Conservation (phyloP, 495 filamentous ascomycete species). For the Aspergillus wentii region DNA sequence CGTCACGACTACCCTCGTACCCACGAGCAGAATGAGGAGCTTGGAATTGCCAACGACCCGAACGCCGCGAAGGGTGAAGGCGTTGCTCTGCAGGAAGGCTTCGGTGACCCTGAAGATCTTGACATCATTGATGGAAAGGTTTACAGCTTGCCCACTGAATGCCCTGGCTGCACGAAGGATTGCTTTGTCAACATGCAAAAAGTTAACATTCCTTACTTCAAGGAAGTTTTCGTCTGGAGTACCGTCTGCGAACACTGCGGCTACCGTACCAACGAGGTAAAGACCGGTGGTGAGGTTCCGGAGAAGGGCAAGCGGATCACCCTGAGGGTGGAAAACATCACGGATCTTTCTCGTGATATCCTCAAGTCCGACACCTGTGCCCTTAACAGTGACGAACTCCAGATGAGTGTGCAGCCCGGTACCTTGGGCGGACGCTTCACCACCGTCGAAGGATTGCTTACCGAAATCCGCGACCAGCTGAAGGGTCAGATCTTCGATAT, state of each 20-base stretch:
- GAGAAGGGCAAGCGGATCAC: constrained; percentile 81
- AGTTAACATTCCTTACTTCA: constrained; percentile 94
- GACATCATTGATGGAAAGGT: constrained; percentile 86
- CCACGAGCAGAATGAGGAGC: constrained; percentile 74
- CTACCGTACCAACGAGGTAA: constrained; percentile 93
- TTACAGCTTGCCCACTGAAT: constrained; percentile 84
- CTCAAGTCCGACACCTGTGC: constrained; percentile 93
- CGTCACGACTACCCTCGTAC: constrained; percentile 77
- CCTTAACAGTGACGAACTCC: constrained; percentile 78
- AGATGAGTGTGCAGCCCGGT: constrained; percentile 78
- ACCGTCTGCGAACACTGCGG: constrained; percentile 86
- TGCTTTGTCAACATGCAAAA: constrained; percentile 92
- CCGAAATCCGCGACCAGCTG: constrained; percentile 86
- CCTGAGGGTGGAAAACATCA: constrained; percentile 63
- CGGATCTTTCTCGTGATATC: constrained; percentile 86
- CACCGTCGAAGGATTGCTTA: constrained; percentile 91
- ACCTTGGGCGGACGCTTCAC: constrained; percentile 97
- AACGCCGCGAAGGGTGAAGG: constrained; percentile 22
- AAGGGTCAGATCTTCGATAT: constrained; percentile 79
- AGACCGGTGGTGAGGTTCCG: constrained; percentile 90
- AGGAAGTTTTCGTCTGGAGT: constrained; percentile 87
- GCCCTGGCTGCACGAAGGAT: constrained; percentile 79
- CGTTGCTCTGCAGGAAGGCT: constrained; percentile 7
- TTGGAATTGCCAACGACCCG: constrained; percentile 59
- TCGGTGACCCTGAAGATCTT: constrained; percentile 48